Evolutionary conservation across 208 protist genomes (phyloP), one percentile per base, ranked within the genome.

Genomic region (Trypanosoma boissoni): DNA sequence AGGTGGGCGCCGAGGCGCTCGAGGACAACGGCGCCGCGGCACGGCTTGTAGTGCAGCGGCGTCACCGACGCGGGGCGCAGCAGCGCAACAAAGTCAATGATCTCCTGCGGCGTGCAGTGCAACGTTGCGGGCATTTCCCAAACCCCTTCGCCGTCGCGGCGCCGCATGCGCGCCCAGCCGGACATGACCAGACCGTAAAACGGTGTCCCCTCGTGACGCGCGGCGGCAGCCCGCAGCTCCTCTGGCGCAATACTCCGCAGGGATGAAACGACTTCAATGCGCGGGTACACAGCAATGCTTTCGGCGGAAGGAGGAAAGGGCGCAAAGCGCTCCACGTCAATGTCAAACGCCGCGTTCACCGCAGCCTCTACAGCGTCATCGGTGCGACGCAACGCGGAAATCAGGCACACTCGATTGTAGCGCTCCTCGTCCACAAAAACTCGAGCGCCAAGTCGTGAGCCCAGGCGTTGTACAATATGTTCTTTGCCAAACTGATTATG

Each of bases 401-500:
- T 59, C 10, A 84, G 57, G 7, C 64, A 36, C 5, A 92, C 51
- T 8, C 74, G 72, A 0, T 51, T 56, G 45, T 86, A 88, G 36
- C 85, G 75, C 10, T 50, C 46, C 34, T 82, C 71, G 37, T 87
- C 80, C 31, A 92, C 49, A 21, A 92, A n/a, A 9, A 71, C 76
- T 5, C 67, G 65, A 9, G 74, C 80, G 23, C 70, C 73, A 50
- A 92, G 74, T 0, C 79, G 62, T 41, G 55, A 41, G 4, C 81
- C 85, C 20, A 92, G 48, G 23, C 65, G 64, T 58, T 92, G 85
- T 9, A 92, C 56, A 12, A 87, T 41, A 60, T 75, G 36, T 63
- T 92, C 85, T 52, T 92, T 92, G 3, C 85, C 85, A 53, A 92
- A 92, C 36, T 88, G 75, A 53, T 92, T 92, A 65, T 92, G 85